Base-by-base conservation (phyloP, 257 asterid genomes). In the Nicotiana tomentosiformis region DNA sequence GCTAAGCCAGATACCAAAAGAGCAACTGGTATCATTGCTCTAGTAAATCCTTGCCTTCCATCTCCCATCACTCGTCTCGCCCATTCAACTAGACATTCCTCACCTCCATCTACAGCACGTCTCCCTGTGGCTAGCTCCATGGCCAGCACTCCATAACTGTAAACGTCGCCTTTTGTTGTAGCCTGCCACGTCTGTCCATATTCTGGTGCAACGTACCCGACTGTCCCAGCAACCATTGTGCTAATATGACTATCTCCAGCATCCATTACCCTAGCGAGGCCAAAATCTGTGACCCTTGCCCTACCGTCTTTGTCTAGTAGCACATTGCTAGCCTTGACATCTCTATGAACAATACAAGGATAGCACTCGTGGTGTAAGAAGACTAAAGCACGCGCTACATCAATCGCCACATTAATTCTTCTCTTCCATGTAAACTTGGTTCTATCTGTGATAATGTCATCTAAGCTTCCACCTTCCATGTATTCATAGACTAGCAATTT, bases 151-250 rank as follows among this genome's bases (percentile, higher is more conserved):
- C 99, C 99, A 5, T 86, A 96, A 86, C 99, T 96, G 80, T 96
- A 96, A 53, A 96, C 98, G 15, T 94, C 99, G 7, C 99, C 99
- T 35, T 96, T 96, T 0, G 99, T 96, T 0, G 99, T 93, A 1
- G 99, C 99, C 32, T 91, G 93, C 99, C 98, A 94, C 1, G 93
- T 90, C 82, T 96, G 99, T 32, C 98, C 98, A 15, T 96, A 96
- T 53, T 96, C 99, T 0, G 99, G 99, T 18, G 99, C 99, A 20
- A 96, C 98, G n/a, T 94, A 96, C 4, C 99, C 99, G 5, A 96
- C 88, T 4, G 99, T 96, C 35, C 99, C 99, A 0, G 98, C 98
- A 62, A 96, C 98, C 94, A 92, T 92, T 1, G 99, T 96, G 91
- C 97, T 96, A n/a, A 94, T 94, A 43, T 96, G 99, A 81, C 93